Evolutionary conservation across 2,329 filamentous ascomycete species (phyloP).

Genomic region (Trichoderma simmonsii): DNA sequence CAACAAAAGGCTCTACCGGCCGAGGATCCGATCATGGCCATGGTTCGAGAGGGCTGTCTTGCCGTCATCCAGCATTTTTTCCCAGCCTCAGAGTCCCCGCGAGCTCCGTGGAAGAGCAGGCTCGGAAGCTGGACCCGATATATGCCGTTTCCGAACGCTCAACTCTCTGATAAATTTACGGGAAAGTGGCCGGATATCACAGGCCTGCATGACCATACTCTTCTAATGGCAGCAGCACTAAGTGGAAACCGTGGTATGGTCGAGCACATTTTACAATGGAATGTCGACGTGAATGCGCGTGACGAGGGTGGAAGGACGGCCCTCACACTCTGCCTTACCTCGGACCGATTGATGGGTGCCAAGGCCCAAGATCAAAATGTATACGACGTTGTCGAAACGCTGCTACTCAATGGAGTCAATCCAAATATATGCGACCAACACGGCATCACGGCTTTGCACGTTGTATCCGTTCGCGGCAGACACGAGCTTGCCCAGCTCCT

Average conservation of each 20-base stretch:
- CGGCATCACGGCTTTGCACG: slow-evolving; percentile 16
- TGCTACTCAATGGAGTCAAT: slow-evolving; percentile 9
- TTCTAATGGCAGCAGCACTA: slow-evolving; percentile 22
- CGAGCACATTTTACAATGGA: slow-evolving; percentile 18
- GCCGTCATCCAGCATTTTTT: slow-evolving; percentile 15
- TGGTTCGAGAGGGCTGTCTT: slow-evolving; percentile 12
- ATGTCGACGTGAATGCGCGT: slow-evolving; percentile 19
- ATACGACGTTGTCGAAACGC: neutral
- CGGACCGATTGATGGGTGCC: slow-evolving; percentile 3
- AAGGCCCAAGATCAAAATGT: neutral
- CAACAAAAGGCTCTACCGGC: neutral
- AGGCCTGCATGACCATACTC: slow-evolving; percentile 3
- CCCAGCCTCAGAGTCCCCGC: neutral
- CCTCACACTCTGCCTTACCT: slow-evolving; percentile 5
- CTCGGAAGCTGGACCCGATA: neutral
- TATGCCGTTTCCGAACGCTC: neutral
- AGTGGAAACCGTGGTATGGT: slow-evolving; percentile 20
- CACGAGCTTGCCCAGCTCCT: slow-evolving; percentile 14
- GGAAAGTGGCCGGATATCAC: neutral
- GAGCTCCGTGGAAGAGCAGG: neutral
- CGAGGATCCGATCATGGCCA: slow-evolving; percentile 6
- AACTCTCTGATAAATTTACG: neutral
- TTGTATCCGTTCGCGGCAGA: slow-evolving; percentile 10
- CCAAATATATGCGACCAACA: slow-evolving; percentile 2
- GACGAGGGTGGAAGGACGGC: slow-evolving; percentile 20